phyloP scores from a whole-genome alignment of 1,139 yeast species.

The Nematodospora anomalae region DNA sequence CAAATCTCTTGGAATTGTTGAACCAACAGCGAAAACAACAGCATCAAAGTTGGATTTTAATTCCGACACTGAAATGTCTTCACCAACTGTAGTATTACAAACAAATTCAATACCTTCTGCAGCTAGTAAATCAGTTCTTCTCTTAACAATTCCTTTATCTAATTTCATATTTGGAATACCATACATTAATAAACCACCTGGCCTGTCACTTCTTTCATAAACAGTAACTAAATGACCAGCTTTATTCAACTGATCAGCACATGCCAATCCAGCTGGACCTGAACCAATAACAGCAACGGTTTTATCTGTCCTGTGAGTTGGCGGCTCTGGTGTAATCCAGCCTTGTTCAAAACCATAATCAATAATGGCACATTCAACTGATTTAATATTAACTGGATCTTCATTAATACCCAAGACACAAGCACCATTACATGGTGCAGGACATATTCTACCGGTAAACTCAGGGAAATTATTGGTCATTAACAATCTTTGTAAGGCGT shows the following conservation, averaged over 20 bases:
- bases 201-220: slow-evolving; percentile 90
- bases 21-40: slow-evolving; percentile 90
- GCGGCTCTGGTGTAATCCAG: slow-evolving; percentile 89
- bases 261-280: slow-evolving; percentile 95
- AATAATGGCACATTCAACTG: slow-evolving; percentile 93
- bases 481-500: slow-evolving; percentile 85
- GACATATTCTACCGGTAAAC: slow-evolving; percentile 97
- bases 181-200: slow-evolving; percentile 97
- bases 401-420: slow-evolving; percentile 93
- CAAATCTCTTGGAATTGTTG: slow-evolving; percentile 94
- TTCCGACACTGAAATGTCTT: slow-evolving; percentile 70
- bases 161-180: slow-evolving; percentile 99
- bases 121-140: slow-evolving; percentile 86
- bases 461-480: slow-evolving; percentile 99
- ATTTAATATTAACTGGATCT: slow-evolving; percentile 95
- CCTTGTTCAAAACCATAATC: slow-evolving; percentile 97
- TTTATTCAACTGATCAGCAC: slow-evolving; percentile 94
- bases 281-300: slow-evolving; percentile 88
- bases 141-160: slow-evolving; percentile 87
- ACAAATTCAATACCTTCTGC: slow-evolving; percentile 88
- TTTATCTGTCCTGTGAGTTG: slow-evolving; percentile 78
- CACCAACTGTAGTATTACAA: slow-evolving; percentile 79
- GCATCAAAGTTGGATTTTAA: slow-evolving; percentile 71
- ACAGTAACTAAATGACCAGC: slow-evolving; percentile 94
- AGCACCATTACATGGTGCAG: slow-evolving; percentile 99